phyloP scores from a whole-genome alignment of 768 basidiomycete species.

The Boletus eberwhitei region DNA sequence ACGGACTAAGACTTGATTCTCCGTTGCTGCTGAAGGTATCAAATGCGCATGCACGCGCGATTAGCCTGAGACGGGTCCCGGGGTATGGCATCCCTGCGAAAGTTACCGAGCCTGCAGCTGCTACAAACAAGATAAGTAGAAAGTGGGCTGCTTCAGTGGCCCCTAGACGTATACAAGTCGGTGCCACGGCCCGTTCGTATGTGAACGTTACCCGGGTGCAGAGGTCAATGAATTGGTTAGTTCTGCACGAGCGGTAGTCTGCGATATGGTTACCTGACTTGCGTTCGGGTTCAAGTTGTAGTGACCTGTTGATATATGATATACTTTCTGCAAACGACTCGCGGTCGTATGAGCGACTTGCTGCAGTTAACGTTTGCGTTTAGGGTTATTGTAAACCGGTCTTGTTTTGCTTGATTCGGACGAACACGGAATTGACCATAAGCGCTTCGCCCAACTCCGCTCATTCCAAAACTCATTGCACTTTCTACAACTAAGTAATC shows the following conservation, averaged over 20 bases:
- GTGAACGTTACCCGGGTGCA: neutral
- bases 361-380: no score
- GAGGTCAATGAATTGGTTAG: neutral
- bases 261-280: neutral
- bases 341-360: no score
- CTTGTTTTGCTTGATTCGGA: slow-evolving; percentile 13
- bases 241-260: neutral
- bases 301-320: neutral
- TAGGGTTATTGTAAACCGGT: no score
- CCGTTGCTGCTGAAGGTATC: no score
- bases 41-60: no score
- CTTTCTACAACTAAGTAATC: neutral
- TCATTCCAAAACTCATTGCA: slow-evolving; percentile 13
- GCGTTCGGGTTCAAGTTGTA: neutral
- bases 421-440: slow-evolving; percentile 27
- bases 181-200: no score
- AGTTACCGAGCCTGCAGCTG: no score
- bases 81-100: neutral
- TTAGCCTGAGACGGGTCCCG: neutral
- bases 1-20: no score
- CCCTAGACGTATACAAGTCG: no score
- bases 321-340: no score
- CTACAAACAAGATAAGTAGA: neutral
- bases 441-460: slow-evolving; percentile 25
- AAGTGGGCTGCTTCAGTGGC: neutral